These are phyloP conservation scores for Parietichytrium sp. DNA, from an alignment of 108 stramenopile genomes.

Conservation along the genomic window DNA sequence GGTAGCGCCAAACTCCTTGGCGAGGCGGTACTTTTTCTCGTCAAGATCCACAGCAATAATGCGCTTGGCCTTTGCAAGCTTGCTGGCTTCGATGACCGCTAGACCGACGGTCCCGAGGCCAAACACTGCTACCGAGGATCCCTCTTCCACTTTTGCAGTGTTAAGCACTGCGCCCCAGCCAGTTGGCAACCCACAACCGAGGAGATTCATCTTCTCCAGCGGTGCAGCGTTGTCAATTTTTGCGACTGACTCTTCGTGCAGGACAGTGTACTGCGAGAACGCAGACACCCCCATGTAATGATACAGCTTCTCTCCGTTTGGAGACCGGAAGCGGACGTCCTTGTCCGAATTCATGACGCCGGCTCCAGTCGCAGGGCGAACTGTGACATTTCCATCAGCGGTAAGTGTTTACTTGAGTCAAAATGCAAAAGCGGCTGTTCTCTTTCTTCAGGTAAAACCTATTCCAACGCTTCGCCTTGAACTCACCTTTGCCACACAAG, in stretches of 20 bases:
- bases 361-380: constrained; percentile 77
- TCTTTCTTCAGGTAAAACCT: too few relatives aligned
- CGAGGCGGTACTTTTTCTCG: constrained; percentile 74
- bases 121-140: constrained; percentile 83
- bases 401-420: too few relatives aligned
- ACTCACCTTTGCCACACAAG: constrained; percentile 76
- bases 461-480: too few relatives aligned
- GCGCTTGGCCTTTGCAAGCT: constrained; percentile 75
- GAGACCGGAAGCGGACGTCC: constrained; percentile 70
- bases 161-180: constrained; percentile 90
- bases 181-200: constrained; percentile 86
- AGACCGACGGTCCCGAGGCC: constrained; percentile 82
- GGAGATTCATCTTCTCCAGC: constrained; percentile 81
- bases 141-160: constrained; percentile 82
- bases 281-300: constrained; percentile 96
- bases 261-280: constrained; percentile 88
- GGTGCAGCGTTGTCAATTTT: constrained; percentile 77
- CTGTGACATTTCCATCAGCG: too few relatives aligned
- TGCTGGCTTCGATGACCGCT: constrained; percentile 51
- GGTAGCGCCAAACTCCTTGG: constrained; percentile 82
- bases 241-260: constrained; percentile 86
- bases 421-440: too few relatives aligned
- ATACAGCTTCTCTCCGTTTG: constrained; percentile 78
- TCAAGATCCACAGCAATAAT: constrained; percentile 93
- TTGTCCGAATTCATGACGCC: constrained; percentile 85